Conservation (phyloP, 352 stramenopile genomes). For the Phytophthora sp. region DNA sequence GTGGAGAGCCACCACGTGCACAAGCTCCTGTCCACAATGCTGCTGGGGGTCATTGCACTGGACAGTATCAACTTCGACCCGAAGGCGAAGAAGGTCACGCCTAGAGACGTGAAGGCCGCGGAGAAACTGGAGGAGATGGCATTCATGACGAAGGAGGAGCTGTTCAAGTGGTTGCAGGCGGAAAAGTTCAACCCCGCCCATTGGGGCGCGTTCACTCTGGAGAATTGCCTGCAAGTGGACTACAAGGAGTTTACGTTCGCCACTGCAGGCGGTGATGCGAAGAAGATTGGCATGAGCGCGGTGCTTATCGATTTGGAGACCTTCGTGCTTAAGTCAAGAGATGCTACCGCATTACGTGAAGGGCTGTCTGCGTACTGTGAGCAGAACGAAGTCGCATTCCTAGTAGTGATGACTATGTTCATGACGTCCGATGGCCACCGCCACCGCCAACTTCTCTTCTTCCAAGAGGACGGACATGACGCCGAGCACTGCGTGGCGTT, state of each 20-base stretch:
- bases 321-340: slow-evolving; percentile 55
- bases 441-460: slow-evolving; percentile 73
- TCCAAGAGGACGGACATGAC: slow-evolving; percentile 34
- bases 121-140: slow-evolving; percentile 47
- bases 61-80: slow-evolving; percentile 84
- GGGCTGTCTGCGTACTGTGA: slow-evolving; percentile 44
- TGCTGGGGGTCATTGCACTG: slow-evolving; percentile 80
- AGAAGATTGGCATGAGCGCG: slow-evolving; percentile 61
- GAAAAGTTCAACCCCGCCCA: slow-evolving; percentile 73
- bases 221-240: slow-evolving; percentile 77
- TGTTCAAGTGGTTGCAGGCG: slow-evolving; percentile 73
- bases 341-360: slow-evolving; percentile 31
- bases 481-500: slow-evolving; percentile 43
- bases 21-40: slow-evolving; percentile 65
- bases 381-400: slow-evolving; percentile 59
- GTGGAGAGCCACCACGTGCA: slow-evolving; percentile 17
- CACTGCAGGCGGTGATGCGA: neutral
- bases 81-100: slow-evolving; percentile 78
- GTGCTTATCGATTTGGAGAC: slow-evolving; percentile 61
- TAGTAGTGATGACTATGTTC: slow-evolving; percentile 78
- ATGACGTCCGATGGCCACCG: slow-evolving; percentile 44
- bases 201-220: slow-evolving; percentile 67
- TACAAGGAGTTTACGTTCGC: slow-evolving; percentile 77
- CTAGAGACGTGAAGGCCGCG: slow-evolving; percentile 52
- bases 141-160: slow-evolving; percentile 44